Evolutionary conservation across 306 rosid genomes (phyloP), one percentile per base, ranked within the genome.

Genomic region (Prunus padus): DNA sequence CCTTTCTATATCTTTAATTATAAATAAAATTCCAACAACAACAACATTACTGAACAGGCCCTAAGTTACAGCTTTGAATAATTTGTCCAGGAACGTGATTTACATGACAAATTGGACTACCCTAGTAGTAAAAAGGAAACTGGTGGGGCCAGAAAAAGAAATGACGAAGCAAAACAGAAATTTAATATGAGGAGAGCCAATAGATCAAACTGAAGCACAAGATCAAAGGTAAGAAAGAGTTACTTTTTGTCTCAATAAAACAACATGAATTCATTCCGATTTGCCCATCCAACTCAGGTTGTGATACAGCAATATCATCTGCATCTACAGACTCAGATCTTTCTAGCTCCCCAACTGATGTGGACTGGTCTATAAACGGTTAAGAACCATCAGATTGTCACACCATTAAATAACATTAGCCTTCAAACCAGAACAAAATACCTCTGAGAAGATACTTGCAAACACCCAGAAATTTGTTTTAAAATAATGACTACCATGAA

Each of bases 281-380:
- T 83, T 84, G 87, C 79, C 85, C 65, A 54, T 76, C 80, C 84
- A 82, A 40, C 69, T 72, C 77, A 60, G 84, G 59, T 64, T 79
- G 85, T 55, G 88, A 73, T 51, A 71, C 85, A 80, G 72, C 71
- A 80, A 84, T 74, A 77, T 72, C 83, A 82, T 66, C 75, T 65
- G 74, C 85, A 81, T 72, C 85, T 69, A 81, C 14, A 19, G 86
- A 78, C 56, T 80, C 89, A 54, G 86, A 81, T 84, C 82, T 88
- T 82, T 82, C 90, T 69, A 68, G 82, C 82, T 82, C 88, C 78
- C 81, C 80, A 79, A 62, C 86, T 52, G 76, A 69, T 52, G 82
- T 42, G 76, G 87, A 84, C 84, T 73, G 89, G 72, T 83, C 89
- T 88, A 77, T 74, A 82, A 81, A 72, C 78, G 80, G 89, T 89